phyloP scores from a whole-genome alignment of 2,329 filamentous ascomycete species.

The Colletotrichum chlorophyti region DNA sequence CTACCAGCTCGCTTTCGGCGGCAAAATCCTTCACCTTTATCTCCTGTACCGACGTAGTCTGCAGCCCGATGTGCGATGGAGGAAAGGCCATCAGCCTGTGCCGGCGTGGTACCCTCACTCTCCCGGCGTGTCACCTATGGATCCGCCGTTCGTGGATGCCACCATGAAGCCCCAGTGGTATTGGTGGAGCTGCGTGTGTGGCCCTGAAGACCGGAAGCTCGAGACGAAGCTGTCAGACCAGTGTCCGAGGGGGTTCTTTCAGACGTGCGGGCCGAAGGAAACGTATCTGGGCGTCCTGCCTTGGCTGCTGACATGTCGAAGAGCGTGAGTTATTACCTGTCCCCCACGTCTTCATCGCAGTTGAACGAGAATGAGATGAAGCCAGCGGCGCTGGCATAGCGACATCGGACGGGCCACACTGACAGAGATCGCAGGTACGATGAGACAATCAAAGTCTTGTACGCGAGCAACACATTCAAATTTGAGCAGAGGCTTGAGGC shows the following conservation, averaged over 20 bases:
- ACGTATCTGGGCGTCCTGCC: constrained; percentile 23
- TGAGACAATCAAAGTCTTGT: constrained; percentile 28
- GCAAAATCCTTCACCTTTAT: constrained; percentile 25
- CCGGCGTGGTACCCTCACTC: constrained; percentile 27
- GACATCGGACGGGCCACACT: constrained; percentile 3
- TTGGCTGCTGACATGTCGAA: constrained; percentile 26
- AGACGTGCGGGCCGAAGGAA: constrained; percentile 22
- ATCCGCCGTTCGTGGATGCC: constrained; percentile 23
- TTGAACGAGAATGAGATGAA: background rate
- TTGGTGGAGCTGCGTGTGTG: constrained; percentile 30
- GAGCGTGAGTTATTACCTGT: constrained; percentile 22
- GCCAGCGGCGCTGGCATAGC: background rate
- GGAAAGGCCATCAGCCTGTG: constrained; percentile 28
- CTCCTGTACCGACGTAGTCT: constrained; percentile 27
- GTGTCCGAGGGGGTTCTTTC: constrained; percentile 28
- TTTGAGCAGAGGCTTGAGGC: constrained; percentile 27
- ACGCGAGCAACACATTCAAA: constrained; percentile 29
- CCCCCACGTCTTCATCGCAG: background rate
- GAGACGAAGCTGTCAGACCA: constrained; percentile 24
- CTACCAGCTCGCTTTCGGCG: constrained; percentile 26
- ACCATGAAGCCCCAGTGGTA: constrained; percentile 26
- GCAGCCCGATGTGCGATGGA: constrained; percentile 24
- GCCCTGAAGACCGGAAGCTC: constrained; percentile 19
- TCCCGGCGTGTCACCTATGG: constrained; percentile 24
- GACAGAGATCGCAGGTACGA: constrained; percentile 24